Evolutionary conservation across 768 basidiomycete genomes (phyloP), one percentile per base, ranked within the genome.

Genomic region (Tulasnella sp.): DNA sequence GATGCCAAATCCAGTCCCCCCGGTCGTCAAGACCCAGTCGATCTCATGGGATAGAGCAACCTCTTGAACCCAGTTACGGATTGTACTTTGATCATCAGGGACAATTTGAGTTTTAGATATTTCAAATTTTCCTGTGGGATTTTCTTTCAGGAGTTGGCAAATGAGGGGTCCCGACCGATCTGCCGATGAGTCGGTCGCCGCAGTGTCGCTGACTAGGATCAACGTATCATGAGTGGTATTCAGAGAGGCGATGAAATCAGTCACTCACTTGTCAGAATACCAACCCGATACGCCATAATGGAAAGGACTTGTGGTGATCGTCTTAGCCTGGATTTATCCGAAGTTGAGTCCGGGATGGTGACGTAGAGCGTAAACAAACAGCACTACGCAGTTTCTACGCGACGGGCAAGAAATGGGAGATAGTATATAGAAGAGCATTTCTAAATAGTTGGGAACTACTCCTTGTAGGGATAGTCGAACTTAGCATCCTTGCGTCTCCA

Each of bases 401-500:
- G 26, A 32, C n/a, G 37, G 9, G 26, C 63, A 64, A 64, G 32
- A 34, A 8, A 16, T 29, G 26, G 14, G 26, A 35, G 32, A 64
- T 11, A 7, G 34, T 64, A 11, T 64, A 64, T 36, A 64, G 29
- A 26, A 9, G 34, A 29, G 37, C n/a, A n/a, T n/a, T n/a, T 64
- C 34, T n/a, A 47, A n/a, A 42, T 68, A 32, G n/a, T 22, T 39
- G 36, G 52, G 36, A 26, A 62, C 52, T 36, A 83, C 80, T 97
- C 95, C 78, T 90, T 89, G 81, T 87, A 95, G 2, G 95, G 95
- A 80, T 95, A 98, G 8, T 88, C 86, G 59, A 97, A 90, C 81
- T 91, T 90, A 52, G 87, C 88, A 78, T 94, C 92, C 78, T 89
- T 94, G 66, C 92, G 87, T 73, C 92, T 87, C 92, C 92, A 94